Base-by-base conservation (phyloP, 192 early-diverging fungal species). In the Backusella psychrophila region DNA sequence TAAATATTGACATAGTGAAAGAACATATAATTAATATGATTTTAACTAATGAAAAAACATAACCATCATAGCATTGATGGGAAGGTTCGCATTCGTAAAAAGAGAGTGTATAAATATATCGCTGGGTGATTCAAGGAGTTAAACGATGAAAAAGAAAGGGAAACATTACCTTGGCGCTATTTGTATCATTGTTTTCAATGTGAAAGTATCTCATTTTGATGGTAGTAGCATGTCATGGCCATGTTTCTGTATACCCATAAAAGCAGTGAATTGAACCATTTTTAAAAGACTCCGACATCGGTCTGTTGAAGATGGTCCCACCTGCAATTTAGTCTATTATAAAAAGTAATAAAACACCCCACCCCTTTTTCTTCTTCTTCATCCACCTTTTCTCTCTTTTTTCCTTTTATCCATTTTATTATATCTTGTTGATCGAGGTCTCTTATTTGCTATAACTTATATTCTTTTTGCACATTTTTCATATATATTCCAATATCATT, bases 381-480 rank as follows among this genome's bases (percentile, higher is more conserved):
- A 14, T 69, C 11, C 35, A 69, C 34, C 19, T 4, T 39, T 39
- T 41, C 36, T 69, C 21, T 69, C 36, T 41, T 14, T 39, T 67
- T 69, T 69, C 21, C 21, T 69, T 69, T 69, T 69, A 41, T 23
- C 35, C 35, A 19, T 23, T 35, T 69, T 39, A 21, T 21, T 69
- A 6, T 21, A 69, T 38, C 36, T 21, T 38, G 34, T 69, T 69
- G 67, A 39, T 69, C 17, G 67, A 69, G 67, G 67, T 69, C 67
- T 69, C 67, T 69, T 69, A 69, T 69, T 38, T 69, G 36, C 19
- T 59, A 59, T 59, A 59, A 59, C 53, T 59, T 59, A 59, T 63
- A 63, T 63, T 63, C 56, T 63, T 63, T 63, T 63, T 63, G 56
- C 56, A 59, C 53, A 63, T 63, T 63, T 63, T 63, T 63, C 56